Evolutionary conservation across 2,329 filamentous ascomycete genomes (phyloP), one percentile per base, ranked within the genome.

Genomic region (Sclerotinia nivalis): DNA sequence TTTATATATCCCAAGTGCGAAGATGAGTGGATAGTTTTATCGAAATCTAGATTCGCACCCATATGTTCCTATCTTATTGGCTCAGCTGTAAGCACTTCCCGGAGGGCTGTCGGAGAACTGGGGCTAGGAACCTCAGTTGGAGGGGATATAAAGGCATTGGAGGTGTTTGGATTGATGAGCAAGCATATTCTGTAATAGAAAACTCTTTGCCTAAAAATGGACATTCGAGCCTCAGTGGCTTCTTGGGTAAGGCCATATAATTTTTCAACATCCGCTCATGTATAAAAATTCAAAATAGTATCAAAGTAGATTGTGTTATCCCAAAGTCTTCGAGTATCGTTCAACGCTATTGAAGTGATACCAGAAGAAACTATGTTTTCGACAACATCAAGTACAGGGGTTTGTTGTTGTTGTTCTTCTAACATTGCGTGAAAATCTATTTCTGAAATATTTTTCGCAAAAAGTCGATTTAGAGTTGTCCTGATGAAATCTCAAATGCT

Each of bases 131-230:
- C 0, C 12, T 22, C 9, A 12, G 40, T 15, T 43, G 4, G 3
- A 43, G 9, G 8, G 28, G 5, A 1, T 34, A 34, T 13, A 34
- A 31, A 34, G 2, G 31, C 28, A 3, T 31, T 34, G 4, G 2
- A 13, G 28, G 12, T 1, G 20, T 37, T 1, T 1, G 1, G 10
- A n/a, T 1, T 1, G 10, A n/a, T n/a, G 5, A 6, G 2, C 9
- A 8, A n/a, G 6, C 34, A n/a, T n/a, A 1, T 34, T n/a, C 28
- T 7, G 12, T 0, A 20, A 7, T 7, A 18, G 2, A 6, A 1
- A 22, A 10, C 20, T 6, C 18, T 22, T 13, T 13, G 5, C 8
- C 8, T 34, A 2, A 0, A 8, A 22, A 12, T 22, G 20, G 31
- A 5, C 22, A 10, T 20, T 13, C 10, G 2, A 10, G 18, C 1